These are phyloP conservation scores for Microdochium bolleyi DNA, from an alignment of 2,329 filamentous ascomycete genomes.

Conservation along the genomic window DNA sequence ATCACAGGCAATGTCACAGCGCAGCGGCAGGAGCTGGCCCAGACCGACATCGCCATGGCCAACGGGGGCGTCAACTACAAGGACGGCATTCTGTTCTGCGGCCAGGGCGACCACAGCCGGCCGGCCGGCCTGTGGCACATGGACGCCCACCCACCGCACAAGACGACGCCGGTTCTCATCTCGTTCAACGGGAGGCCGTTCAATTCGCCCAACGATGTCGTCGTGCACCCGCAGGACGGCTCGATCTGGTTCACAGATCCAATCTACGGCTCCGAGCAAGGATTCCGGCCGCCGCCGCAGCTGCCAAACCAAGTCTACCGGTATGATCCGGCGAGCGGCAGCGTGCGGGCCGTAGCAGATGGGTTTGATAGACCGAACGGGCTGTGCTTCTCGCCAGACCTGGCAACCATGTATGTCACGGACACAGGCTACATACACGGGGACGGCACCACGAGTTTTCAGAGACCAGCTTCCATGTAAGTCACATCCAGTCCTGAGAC, in stretches of 20 bases:
- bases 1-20: constrained; percentile 8
- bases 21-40: constrained; percentile 23
- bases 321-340: constrained; percentile 28
- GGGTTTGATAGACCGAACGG: constrained; percentile 38
- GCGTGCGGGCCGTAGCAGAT: constrained; percentile 35
- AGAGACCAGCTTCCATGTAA: constrained; percentile 16
- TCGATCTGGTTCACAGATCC: constrained; percentile 43
- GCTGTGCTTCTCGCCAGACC: constrained; percentile 35
- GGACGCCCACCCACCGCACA: constrained; percentile 21
- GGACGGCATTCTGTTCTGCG: constrained; percentile 29
- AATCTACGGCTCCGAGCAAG: constrained; percentile 37
- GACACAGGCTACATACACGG: constrained; percentile 26
- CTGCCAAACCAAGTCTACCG: constrained; percentile 41
- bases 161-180: constrained; percentile 19
- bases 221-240: constrained; percentile 27
- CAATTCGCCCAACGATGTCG: constrained; percentile 41
- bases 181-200: constrained; percentile 35
- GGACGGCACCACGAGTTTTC: constrained; percentile 20
- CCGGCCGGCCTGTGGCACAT: constrained; percentile 23
- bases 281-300: constrained; percentile 31
- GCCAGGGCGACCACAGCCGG: constrained; percentile 22
- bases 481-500: constrained; percentile 1
- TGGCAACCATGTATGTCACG: constrained; percentile 34
- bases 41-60: constrained; percentile 28
- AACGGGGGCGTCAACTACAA: constrained; percentile 41